Base-by-base conservation (phyloP, 1,284 basidiomycete genomes). In the Volvariella surrecta region DNA sequence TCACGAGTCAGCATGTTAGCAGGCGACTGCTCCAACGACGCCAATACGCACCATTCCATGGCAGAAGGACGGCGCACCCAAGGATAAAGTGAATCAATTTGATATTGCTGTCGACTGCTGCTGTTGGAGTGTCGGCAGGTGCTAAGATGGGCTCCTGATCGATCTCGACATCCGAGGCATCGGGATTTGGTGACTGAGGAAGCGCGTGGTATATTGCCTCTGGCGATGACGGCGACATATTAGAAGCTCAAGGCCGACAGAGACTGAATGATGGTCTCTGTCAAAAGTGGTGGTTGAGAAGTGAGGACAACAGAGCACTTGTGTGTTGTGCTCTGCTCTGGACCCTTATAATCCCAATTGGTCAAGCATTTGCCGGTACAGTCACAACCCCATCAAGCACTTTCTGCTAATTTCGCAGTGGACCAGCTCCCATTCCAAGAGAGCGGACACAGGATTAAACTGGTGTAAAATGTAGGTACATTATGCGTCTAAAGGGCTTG, bases 21-120 rank as follows among this genome's bases (percentile, higher is more conserved):
- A n/a, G n/a, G n/a, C n/a, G n/a, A n/a, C n/a, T n/a, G 24, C 11
- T 6, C 24, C 10, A 40, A 37, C 39, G 24, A 32, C 24, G 21
- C 24, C 6, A 20, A 17, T 39, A 60, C 71, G 52, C 52, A 86
- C 85, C 83, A 57, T 89, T 88, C 86, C 86, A 89, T 42, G 85
- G 82, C 8, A 89, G 61, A 7, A 89, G 68, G 2, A 81, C 72
- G 11, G 82, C 79, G 51, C 78, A 78, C 7, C 85, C 85, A 15
- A 88, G 61, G n/a, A 83, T 61, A 52, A 86, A 83, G 52, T 79
- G 71, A 37, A 81, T 71, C 73, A 78, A 80, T 39, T 62, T 59
- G 51, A 81, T 71, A 40, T 66, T 67, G 20, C 61, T 45, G 50
- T 76, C 70, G 2, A 69, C 56, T 15, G 57, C 47, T 20, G 54